phyloP scores from a whole-genome alignment of 805 yeast species.

The Saccharomycopsis amapae region DNA sequence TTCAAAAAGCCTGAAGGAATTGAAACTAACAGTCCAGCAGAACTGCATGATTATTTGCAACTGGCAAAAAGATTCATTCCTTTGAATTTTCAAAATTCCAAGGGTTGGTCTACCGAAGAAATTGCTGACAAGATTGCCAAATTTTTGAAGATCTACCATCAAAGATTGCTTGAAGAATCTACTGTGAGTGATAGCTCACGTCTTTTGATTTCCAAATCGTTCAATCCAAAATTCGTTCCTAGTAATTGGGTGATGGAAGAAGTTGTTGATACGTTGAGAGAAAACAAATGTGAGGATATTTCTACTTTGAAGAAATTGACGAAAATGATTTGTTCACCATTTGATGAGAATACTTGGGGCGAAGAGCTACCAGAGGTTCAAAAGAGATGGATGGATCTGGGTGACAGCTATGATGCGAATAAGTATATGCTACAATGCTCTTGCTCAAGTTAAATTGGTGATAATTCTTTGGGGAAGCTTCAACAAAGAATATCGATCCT shows the following conservation, averaged over 20 bases:
- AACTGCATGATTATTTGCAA: conserved; percentile 22
- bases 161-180: conserved; percentile 35
- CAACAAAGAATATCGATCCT: too few relatives aligned
- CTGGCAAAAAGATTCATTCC: conserved; percentile 25
- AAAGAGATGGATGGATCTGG: conserved; percentile 23
- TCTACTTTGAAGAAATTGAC: conserved; percentile 52
- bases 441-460: conserved; percentile 14
- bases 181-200: conserved; percentile 35
- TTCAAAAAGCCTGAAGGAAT: conserved; percentile 28
- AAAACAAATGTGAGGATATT: conserved; percentile 42
- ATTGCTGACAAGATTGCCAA: conserved; percentile 33
- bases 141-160: conserved; percentile 43
- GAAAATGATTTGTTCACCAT: conserved; percentile 72
- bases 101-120: conserved; percentile 31
- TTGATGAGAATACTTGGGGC: conserved; percentile 61
- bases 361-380: conserved; percentile 53
- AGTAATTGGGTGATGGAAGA: conserved; percentile 83
- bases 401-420: background rate
- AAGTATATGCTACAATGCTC: conserved; percentile 15
- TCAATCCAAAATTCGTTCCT: conserved; percentile 78
- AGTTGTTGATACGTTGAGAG: conserved; percentile 55
- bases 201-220: conserved; percentile 33
- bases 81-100: conserved; percentile 24
- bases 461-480: too few relatives aligned
- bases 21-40: background rate